These are phyloP conservation scores for Venturia effusa DNA, from an alignment of 2,329 filamentous ascomycete genomes.

Conservation along the genomic window DNA sequence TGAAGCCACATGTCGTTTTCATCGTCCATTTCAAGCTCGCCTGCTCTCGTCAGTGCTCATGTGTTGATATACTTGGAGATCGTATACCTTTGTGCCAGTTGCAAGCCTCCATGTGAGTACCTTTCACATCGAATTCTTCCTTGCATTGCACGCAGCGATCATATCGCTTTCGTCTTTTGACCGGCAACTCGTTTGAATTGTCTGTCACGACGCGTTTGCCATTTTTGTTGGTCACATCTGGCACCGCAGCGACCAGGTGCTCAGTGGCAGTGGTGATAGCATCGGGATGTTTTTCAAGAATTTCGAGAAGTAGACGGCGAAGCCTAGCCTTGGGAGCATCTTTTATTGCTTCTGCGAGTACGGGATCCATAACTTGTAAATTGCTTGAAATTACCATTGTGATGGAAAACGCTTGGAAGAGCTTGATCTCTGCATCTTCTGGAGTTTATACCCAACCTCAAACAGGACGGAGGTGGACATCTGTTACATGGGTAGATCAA, in stretches of 20 bases:
- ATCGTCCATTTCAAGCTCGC: neutral
- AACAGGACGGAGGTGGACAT: too few species aligned
- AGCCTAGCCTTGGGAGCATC: neutral
- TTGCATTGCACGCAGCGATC: neutral
- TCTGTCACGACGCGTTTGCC: neutral
- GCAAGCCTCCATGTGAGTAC: neutral
- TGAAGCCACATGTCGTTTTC: neutral
- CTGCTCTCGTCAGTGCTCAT: neutral
- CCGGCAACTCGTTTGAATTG: neutral
- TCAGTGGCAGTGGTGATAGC: neutral
- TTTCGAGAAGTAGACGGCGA: neutral
- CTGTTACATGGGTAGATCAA: neutral
- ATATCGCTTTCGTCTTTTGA: neutral
- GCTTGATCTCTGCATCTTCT: too few species aligned
- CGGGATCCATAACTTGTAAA: neutral
- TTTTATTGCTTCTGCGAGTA: neutral
- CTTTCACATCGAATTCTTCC: neutral
- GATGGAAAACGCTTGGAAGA: neutral
- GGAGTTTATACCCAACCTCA: too few species aligned
- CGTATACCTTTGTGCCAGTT: neutral
- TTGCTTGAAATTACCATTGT: neutral
- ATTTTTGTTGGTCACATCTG: neutral
- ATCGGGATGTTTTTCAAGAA: neutral
- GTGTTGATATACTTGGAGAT: too few species aligned
- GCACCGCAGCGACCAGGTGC: neutral